Base-by-base conservation (phyloP, 352 stramenopile species). In the Phytophthora citrophthora region DNA sequence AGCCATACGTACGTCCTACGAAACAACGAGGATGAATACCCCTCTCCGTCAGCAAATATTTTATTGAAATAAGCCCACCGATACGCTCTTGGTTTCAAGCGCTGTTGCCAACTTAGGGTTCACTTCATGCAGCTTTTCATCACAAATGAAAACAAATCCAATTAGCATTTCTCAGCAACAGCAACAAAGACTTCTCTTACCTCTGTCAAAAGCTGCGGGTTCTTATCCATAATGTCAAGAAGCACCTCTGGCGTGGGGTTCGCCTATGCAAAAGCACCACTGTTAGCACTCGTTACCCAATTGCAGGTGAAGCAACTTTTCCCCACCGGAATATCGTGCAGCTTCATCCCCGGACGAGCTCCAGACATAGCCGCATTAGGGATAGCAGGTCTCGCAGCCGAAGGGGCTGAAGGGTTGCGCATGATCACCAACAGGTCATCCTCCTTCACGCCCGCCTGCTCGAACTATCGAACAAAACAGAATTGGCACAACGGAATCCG, bases 141-240 rank as follows among this genome's bases (percentile, higher is more conserved):
- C 29, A 34, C 5, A 75, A 38, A 53, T n/a, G 9, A 54, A 23
- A 48, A 4, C 26, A 48, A 26, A 11, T 31, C 8, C 16, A 41
- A 16, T 55, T 12, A 54, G 39, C 2, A 32, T 11, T 34, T 23
- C 16, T 5, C 26, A 47, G 10, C 11, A 29, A 11, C 24, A 50
- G n/a, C 13, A 50, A 32, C 38, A 23, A 34, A n/a, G n/a, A 45
- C 4, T 20, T 0, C 12, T 15, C 45, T 54, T 41, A 94, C 88
- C 72, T 93, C 73, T 2, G 47, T 46, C 16, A 96, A 51, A 29
- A 96, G 64, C 5, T 90, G 71, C 0, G 86, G 83, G 54, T 94
- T 96, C 64, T 91, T 87, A 5, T 91, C 81, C 60, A 94, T 88
- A 45, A 94, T 94, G 5, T 93, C 85, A 13, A 96, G 76, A 47